phyloP scores from a whole-genome alignment of 73 alveolate genomes.

The Paramecium biaurelia region DNA sequence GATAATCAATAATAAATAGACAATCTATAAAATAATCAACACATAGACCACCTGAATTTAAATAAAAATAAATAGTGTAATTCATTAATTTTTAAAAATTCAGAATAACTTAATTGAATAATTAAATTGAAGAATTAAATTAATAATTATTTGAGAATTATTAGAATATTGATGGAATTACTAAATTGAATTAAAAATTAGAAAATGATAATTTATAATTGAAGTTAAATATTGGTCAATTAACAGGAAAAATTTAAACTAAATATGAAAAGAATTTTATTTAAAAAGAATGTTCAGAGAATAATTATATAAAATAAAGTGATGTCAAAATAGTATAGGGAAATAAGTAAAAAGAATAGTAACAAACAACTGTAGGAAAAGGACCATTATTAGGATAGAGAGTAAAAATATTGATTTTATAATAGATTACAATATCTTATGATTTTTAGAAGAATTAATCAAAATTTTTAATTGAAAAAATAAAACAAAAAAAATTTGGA shows the following conservation, averaged over 20 bases:
- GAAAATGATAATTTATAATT: background rate
- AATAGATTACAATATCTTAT: background rate
- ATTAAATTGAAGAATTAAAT: background rate
- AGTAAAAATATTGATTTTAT: background rate
- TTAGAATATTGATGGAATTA: background rate
- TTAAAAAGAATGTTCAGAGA: background rate
- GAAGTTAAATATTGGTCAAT: background rate
- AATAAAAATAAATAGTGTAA: background rate
- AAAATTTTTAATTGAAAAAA: conserved; percentile 31
- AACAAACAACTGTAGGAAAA: background rate
- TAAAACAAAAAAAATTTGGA: background rate
- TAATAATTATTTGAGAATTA: background rate
- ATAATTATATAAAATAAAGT: background rate
- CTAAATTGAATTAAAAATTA: background rate
- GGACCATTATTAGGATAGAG: conserved; percentile 25
- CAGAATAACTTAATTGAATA: background rate
- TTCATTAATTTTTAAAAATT: background rate
- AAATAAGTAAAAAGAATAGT: background rate
- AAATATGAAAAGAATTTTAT: background rate
- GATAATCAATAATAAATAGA: background rate
- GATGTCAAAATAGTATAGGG: background rate
- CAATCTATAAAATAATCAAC: background rate
- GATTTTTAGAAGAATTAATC: conserved; percentile 41
- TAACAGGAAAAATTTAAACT: background rate
- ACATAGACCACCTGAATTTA: background rate